Percentiles rank a stretch among this genome's conserved stretches.
Conservation (phyloP, 225 moss, liverwort and hornwort species). For the Bryoerythrophyllum caledonicum region DNA sequence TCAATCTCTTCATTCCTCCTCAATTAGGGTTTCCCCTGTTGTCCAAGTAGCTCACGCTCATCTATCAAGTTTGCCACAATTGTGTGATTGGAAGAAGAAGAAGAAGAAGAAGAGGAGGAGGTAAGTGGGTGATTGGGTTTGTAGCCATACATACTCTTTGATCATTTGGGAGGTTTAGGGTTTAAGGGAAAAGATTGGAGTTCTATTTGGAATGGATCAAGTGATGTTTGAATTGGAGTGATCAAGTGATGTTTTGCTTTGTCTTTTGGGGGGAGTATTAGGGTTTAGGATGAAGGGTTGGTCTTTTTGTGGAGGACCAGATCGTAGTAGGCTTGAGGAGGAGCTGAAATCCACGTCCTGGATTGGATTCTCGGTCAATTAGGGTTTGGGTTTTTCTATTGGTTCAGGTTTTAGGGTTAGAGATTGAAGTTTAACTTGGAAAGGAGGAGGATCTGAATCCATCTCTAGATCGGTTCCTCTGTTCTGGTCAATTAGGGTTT, state of each 20-base stretch:
- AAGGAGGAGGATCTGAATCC: slow-evolving; percentile 22
- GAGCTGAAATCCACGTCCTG: slow-evolving; percentile 5
- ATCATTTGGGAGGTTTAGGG: neutral
- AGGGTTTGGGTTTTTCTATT: neutral
- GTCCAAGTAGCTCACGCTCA: neutral
- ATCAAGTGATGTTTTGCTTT: no score
- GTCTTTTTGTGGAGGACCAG: no score
- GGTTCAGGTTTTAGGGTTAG: neutral
- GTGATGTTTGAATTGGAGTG: no score
- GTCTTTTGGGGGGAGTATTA: no score
- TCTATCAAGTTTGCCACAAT: neutral
- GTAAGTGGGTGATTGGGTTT: neutral
- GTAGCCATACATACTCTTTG: no score
- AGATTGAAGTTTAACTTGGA: neutral
- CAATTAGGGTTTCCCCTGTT: no score
- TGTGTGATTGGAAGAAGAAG: neutral
- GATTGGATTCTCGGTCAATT: neutral
- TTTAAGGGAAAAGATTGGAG: neutral
- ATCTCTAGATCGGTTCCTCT: neutral
- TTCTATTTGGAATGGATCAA: neutral
- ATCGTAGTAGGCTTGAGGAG: neutral
- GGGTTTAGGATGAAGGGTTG: no score
- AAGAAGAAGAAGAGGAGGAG: neutral
- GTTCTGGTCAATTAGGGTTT: neutral
- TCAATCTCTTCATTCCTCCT: no score